Percentiles rank a stretch among this genome's conserved stretches.
phyloP scores from a whole-genome alignment of 1,284 basidiomycete genomes.

The Austroboletus rostrupii region DNA sequence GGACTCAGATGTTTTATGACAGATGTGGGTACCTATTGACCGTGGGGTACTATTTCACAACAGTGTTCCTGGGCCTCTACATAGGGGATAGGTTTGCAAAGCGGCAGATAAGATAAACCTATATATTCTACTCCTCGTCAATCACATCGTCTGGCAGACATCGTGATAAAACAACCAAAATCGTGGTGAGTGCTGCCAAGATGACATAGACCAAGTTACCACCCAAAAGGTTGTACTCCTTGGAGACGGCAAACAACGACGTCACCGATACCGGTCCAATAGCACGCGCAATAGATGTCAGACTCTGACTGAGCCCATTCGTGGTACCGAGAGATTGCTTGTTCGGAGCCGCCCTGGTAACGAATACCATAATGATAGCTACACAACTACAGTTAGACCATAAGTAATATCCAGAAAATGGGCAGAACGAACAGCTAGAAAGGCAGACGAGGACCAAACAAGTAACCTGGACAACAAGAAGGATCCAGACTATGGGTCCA shows the following conservation, averaged over 20 bases:
- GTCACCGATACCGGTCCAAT: slow-evolving; percentile 41
- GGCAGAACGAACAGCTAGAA: slow-evolving; percentile 23
- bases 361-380: slow-evolving; percentile 34
- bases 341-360: slow-evolving; percentile 31
- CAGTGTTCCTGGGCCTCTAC: too few relatives aligned
- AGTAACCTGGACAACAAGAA: slow-evolving; percentile 27
- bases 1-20: too few relatives aligned
- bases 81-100: too few relatives aligned
- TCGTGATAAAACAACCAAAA: slow-evolving; percentile 20
- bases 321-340: slow-evolving; percentile 35
- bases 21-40: too few relatives aligned
- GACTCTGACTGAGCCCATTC: too few relatives aligned
- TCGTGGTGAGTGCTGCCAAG: not conserved
- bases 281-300: too few relatives aligned
- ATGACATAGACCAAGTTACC: slow-evolving; percentile 36
- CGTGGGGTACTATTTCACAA: too few relatives aligned
- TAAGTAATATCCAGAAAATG: not conserved
- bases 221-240: slow-evolving; percentile 29
- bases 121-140: not conserved
- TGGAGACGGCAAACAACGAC: slow-evolving; percentile 37
- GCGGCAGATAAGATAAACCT: too few relatives aligned
- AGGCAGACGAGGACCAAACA: slow-evolving; percentile 24
- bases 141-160: slow-evolving; percentile 16
- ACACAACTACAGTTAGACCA: not conserved
- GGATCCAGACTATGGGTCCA: slow-evolving; percentile 26